These are phyloP conservation scores for Nakaseomyces bracarensis DNA, from an alignment of 1,139 yeast genomes.

Conservation along the genomic window DNA sequence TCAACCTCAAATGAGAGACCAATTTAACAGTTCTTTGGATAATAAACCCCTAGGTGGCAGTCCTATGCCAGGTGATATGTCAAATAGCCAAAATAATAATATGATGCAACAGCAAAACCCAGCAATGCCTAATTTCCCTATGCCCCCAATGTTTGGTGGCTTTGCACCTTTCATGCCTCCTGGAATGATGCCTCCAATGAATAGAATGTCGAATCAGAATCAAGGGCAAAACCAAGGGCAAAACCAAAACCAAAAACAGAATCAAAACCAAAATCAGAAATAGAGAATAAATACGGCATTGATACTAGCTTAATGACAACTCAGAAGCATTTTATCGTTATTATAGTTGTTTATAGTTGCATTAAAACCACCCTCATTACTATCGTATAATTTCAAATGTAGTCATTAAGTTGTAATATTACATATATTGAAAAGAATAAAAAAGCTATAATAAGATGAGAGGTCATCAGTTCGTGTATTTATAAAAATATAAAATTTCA, in stretches of 20 bases:
- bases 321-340: no score
- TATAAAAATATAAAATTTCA: no score
- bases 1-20: slow-evolving; percentile 9
- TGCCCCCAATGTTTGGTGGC: slow-evolving; percentile 37
- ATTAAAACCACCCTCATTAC: no score
- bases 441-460: neutral
- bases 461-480: neutral
- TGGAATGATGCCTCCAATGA: slow-evolving; percentile 32
- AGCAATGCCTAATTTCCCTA: slow-evolving; percentile 20
- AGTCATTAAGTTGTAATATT: neutral
- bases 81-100: slow-evolving; percentile 9
- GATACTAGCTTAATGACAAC: no score
- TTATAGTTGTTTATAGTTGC: no score
- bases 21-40: slow-evolving; percentile 2
- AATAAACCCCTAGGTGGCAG: slow-evolving; percentile 3
- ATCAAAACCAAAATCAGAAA: slow-evolving; percentile 4
- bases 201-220: slow-evolving; percentile 12
- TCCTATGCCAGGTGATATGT: slow-evolving; percentile 8
- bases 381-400: no score
- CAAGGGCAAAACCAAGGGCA: slow-evolving; percentile 12
- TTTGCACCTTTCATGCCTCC: slow-evolving; percentile 32
- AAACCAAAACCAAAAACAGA: slow-evolving; percentile 7
- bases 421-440: neutral
- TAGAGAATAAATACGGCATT: neutral
- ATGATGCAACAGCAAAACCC: slow-evolving; percentile 7